Percentiles rank a stretch among this genome's conserved stretches.
Conservation (phyloP, 176 grass and related monocot species). For the Ampelocalamus luodianensis region DNA sequence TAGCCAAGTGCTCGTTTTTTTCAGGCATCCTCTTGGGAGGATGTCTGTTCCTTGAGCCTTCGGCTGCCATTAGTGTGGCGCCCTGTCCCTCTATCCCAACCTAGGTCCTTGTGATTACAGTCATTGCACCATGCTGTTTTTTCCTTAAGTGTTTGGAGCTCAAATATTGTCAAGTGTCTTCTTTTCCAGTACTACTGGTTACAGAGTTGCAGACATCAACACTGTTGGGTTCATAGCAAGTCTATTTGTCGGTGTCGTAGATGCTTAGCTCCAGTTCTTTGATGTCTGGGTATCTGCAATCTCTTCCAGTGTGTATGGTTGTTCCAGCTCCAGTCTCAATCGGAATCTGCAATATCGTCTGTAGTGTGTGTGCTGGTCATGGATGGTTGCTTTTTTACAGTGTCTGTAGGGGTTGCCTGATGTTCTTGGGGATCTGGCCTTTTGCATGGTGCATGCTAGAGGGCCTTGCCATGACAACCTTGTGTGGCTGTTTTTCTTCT, state of each 20-base stretch:
- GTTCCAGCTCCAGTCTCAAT: constrained; percentile 22
- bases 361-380: constrained; percentile 35
- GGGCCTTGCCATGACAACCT: constrained; percentile 67
- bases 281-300: constrained; percentile 39
- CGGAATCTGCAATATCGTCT: constrained; percentile 12
- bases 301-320: constrained; percentile 33
- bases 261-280: constrained; percentile 17
- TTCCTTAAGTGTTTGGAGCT: constrained; percentile 56
- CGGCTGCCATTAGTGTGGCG: constrained; percentile 44
- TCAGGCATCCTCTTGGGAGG: constrained; percentile 40
- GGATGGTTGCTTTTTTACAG: constrained; percentile 67
- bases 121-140: constrained; percentile 59
- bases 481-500: constrained; percentile 77
- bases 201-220: constrained; percentile 35
- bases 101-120: constrained; percentile 54
- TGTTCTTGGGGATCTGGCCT: constrained; percentile 55
- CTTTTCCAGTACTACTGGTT: constrained; percentile 53
- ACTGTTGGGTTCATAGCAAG: constrained; percentile 40
- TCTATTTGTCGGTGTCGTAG: constrained; percentile 11
- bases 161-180: constrained; percentile 48
- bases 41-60: constrained; percentile 68
- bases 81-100: constrained; percentile 59
- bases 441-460: constrained; percentile 41
- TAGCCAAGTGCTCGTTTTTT: constrained; percentile 73
- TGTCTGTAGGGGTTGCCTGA: constrained; percentile 64